These are phyloP conservation scores for Mycena rebaudengoi DNA, from an alignment of 768 basidiomycete species.

Conservation along the genomic window DNA sequence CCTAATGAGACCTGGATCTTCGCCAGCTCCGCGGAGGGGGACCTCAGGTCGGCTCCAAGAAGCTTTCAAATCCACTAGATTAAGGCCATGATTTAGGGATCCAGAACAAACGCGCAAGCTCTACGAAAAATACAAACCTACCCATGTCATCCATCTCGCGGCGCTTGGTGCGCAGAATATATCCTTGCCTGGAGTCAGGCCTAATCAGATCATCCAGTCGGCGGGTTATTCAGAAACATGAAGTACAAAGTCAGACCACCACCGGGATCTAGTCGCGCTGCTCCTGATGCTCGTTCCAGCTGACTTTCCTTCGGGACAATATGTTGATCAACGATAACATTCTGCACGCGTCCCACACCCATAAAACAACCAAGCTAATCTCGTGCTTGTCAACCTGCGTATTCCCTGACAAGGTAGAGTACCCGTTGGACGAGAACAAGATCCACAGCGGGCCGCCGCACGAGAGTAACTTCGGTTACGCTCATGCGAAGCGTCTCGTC, in stretches of 20 bases:
- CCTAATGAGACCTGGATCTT: slow-evolving; percentile 78
- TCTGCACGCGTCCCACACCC: slow-evolving; percentile 75
- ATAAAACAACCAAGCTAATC: slow-evolving; percentile 78
- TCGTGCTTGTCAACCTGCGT: slow-evolving; percentile 98
- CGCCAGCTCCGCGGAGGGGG: slow-evolving; percentile 67
- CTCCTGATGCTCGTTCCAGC: slow-evolving; percentile 47
- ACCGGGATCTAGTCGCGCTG: neutral
- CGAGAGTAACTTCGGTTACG: slow-evolving; percentile 95
- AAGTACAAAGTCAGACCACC: slow-evolving; percentile 82
- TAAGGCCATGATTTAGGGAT: slow-evolving; percentile 14
- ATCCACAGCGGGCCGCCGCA: slow-evolving; percentile 94
- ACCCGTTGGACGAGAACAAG: slow-evolving; percentile 92
- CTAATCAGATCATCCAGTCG: slow-evolving; percentile 61
- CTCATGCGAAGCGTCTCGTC: slow-evolving; percentile 77
- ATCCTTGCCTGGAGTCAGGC: neutral
- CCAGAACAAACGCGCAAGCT: slow-evolving; percentile 66
- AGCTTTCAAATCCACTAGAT: neutral
- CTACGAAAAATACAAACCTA: slow-evolving; percentile 94
- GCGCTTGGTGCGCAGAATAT: slow-evolving; percentile 20
- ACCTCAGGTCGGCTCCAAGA: slow-evolving; percentile 59
- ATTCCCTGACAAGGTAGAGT: slow-evolving; percentile 94
- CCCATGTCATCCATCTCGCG: slow-evolving; percentile 93
- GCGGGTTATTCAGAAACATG: slow-evolving; percentile 96
- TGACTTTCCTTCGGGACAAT: slow-evolving; percentile 95
- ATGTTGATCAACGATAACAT: slow-evolving; percentile 96